These are phyloP conservation scores for Trifolium repens DNA, from an alignment of 306 rosid genomes.

Conservation along the genomic window DNA sequence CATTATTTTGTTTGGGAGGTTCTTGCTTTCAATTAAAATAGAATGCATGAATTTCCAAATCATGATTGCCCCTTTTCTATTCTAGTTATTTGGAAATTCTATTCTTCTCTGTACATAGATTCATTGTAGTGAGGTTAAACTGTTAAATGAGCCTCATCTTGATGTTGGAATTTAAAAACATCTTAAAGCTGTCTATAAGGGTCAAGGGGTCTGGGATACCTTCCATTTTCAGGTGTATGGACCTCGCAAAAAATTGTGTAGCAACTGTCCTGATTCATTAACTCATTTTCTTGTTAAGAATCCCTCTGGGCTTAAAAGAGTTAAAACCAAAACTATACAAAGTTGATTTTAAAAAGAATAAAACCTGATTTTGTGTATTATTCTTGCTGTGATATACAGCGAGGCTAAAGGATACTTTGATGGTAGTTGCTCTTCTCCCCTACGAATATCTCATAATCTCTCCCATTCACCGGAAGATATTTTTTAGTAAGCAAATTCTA, in stretches of 20 bases:
- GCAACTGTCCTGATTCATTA: not conserved
- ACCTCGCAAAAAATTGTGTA: not conserved
- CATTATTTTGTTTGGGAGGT: conserved; percentile 46
- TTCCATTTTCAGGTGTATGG: not conserved
- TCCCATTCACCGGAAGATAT: no score
- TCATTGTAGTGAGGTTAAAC: conserved; percentile 3
- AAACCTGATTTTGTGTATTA: not conserved
- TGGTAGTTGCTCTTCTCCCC: not conserved
- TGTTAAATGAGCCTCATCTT: conserved; percentile 30
- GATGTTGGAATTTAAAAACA: conserved; percentile 36
- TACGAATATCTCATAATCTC: no score
- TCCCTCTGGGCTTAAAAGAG: not conserved
- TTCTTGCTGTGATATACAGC: not conserved
- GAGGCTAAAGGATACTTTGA: not conserved
- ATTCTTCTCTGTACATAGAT: conserved; percentile 85
- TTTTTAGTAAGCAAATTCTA: no score
- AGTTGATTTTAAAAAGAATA: not conserved
- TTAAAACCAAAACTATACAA: not conserved
- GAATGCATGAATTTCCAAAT: conserved; percentile 48
- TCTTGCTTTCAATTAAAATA: conserved; percentile 42
- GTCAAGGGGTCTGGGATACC: not conserved
- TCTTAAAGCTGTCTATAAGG: not conserved
- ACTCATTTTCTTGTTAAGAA: not conserved
- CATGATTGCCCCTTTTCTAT: conserved; percentile 39
- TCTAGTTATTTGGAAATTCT: conserved; percentile 39